Evolutionary conservation across 2,329 filamentous ascomycete species (phyloP), one percentile per base, ranked within the genome.

Genomic region (Colletotrichum phormii): DNA sequence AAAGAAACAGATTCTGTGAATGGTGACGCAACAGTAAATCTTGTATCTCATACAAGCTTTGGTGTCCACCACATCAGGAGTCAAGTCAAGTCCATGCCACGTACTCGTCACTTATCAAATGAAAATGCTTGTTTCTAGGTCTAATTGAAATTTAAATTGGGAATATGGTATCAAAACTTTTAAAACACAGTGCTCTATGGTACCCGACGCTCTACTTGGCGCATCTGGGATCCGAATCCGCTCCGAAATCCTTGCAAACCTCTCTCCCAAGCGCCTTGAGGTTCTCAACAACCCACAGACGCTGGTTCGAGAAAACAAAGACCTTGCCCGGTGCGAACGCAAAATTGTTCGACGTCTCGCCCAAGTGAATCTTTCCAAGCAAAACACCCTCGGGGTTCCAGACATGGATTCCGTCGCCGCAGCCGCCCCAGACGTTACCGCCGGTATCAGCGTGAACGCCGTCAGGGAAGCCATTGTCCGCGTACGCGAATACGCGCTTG

Each of bases 381-480:
- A 88, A 77, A 4, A 82, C 80, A 1, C 86, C 87, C 0, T 81
- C 81, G 0, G 83, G 75, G 18, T 84, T 85, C 85, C 86, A 89
- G 1, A 89, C 80, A 59, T 85, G 84, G 12, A 89, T 78, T 11
- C 86, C 87, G 71, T 88, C 86, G 3, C 85, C 85, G 65, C 84
- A 86, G 12, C 85, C 86, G 33, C 82, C 80, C 77, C 87, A 88
- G 0, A 89, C 83, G 67, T 88, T 87, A 0, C 86, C 87, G 5
- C 81, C 64, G 0, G 80, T 75, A 64, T 87, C 86, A 71, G 82
- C 84, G 71, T 86, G 86, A 64, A 88, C 85, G 22, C 81, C 83
- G 74, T 81, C 85, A 0, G 88, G 88, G 6, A 87, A 81, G 0
- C 86, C 86, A 0, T 76, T 79, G 49, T 86, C 84, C 0, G 85